A percentile compares a stretch with the other conserved stretches of the same genome.
Evolutionary conservation across 495 filamentous ascomycete genomes (phyloP).

Genomic region (Penicillium cosmopolitanum): DNA sequence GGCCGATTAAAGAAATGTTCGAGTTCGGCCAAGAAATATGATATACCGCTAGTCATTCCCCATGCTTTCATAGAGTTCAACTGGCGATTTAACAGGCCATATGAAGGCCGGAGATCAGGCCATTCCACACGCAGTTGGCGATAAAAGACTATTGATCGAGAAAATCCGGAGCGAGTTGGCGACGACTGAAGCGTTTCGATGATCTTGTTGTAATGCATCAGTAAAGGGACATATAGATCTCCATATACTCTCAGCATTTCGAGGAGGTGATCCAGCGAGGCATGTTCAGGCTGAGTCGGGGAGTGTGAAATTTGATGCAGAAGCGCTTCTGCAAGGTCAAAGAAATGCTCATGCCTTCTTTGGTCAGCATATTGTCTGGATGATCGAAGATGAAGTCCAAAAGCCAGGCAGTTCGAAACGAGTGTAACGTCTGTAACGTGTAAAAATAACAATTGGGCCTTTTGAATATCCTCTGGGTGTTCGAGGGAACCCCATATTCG

Average conservation of each 20-base stretch:
- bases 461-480: not conserved
- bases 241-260: conserved; percentile 30
- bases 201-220: conserved; percentile 36
- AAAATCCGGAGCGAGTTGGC: conserved; percentile 25
- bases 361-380: not conserved
- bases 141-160: conserved; percentile 41
- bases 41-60: conserved; percentile 34
- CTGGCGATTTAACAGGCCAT: conserved; percentile 27
- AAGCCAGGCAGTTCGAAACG: conserved; percentile 13
- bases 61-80: conserved; percentile 28
- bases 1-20: conserved; percentile 34
- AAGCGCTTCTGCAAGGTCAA: conserved; percentile 26
- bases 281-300: conserved; percentile 21
- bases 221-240: conserved; percentile 24
- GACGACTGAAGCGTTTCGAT: conserved; percentile 34
- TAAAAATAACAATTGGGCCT: not conserved
- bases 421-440: not conserved
- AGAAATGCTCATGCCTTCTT: not conserved
- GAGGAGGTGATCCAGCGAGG: conserved; percentile 33
- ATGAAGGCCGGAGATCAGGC: conserved; percentile 21
- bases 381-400: conserved; percentile 22
- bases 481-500: not conserved
- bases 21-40: conserved; percentile 61
- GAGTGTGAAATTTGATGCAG: conserved; percentile 27
- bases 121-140: conserved; percentile 43